Base-by-base conservation (phyloP, 805 yeast genomes). In the Suhomyces pyralidae region DNA sequence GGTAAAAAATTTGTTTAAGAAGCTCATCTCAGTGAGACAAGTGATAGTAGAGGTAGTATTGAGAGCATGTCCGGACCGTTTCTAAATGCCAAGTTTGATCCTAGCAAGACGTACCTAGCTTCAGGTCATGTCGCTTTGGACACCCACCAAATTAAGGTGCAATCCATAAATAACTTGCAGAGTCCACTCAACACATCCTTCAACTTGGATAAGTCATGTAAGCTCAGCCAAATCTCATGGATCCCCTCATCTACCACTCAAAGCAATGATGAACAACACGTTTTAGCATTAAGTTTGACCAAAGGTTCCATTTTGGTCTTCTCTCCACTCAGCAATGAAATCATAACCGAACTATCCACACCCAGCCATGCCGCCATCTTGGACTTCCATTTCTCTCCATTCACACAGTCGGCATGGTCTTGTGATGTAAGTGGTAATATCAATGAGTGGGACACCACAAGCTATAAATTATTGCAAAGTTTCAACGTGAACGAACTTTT, bases 81-180 rank as follows among this genome's bases (percentile, higher is more conserved):
- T 40, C 55, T 73, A 32, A 60, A 71, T 15, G 77, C 85, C 22
- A 70, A 69, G 40, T 89, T 84, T 64, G 93, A 90, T 66, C 77
- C 83, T 10, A 68, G 80, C 1, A 84, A 86, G n/a, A 73, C 79
- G 44, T 78, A 77, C 61, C 77, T 84, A 59, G 90, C 92, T 24
- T 80, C 83, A 45, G 89, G 82, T 0, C 71, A 82, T 19, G 81
- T 82, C 34, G 86, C 90, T 1, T 77, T 90, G 54, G 93, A 88
- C 65, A 75, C 84, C 5, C 93, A 87, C 61, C 82, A 83, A 57
- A 70, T 90, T 38, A 76, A 84, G 52, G 88, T 87, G 2, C 85
- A 84, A 61, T 77, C 86, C 17, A 61, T 76, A 3, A 66, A 67
- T 38, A 61, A 76, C 10, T 74, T 81, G 9, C 76, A 71, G 25